Evolutionary conservation across 768 basidiomycete species (phyloP), one percentile per base, ranked within the genome.

Genomic region (Leccinum variicolor): DNA sequence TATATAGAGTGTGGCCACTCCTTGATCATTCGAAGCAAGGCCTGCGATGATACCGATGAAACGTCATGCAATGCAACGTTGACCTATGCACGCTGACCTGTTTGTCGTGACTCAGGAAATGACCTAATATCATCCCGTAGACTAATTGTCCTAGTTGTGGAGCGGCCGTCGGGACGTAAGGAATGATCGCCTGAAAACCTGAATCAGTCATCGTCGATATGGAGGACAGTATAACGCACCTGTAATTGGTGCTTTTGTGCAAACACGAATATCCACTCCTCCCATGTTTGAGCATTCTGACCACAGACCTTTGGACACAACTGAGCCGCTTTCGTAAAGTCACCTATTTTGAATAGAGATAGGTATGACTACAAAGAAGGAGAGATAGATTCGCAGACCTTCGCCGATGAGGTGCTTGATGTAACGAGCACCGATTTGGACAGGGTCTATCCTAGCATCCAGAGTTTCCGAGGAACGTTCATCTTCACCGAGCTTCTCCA

Each of bases 1-100:
- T 98, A 99, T 50, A 98, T 93, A 11, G 87, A 88, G 31, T 78
- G 81, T 11, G 97, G 94, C 96, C 97, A 99, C 50, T 87, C 83
- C 59, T 84, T 85, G 65, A 98, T 86, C 2, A 89, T 93, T 58
- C 79, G 77, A 17, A 92, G 75, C 11, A 98, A 75, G 1, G 86
- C 80, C 92, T 97, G 60, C 28, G 14, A 19, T 26, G 25, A 57
- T 10, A 13, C 29, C 26, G 5, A 51, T 62, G 29, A 60, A 33
- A 33, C 41, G 10, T 11, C 17, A 36, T 33, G 50, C 34, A 14
- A 52, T 17, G 15, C 29, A 31, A 26, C 41, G 13, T 23, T 10
- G 33, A 26, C n/a, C 10, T 29, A 33, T 52, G 41, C 6, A 46
- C 28, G 21, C 68, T 57, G n/a, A 91, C 94, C 68, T 80, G 73